phyloP scores from a whole-genome alignment of 73 alveolate genomes.

The Halteria grandinella region DNA sequence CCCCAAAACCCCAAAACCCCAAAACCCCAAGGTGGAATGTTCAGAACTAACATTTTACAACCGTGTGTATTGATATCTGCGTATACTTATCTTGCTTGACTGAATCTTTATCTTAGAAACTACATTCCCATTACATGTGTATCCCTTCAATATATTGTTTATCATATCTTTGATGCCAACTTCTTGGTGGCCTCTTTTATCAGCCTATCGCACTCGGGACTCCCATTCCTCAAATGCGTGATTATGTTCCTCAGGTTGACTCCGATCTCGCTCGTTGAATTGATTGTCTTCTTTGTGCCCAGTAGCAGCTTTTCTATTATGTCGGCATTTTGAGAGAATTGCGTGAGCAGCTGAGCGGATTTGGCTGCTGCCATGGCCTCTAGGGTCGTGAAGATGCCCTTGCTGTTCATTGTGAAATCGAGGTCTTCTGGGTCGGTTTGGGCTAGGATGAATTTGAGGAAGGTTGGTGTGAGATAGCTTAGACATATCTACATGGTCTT shows the following conservation, averaged over 20 bases:
- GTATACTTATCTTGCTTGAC: too few species aligned
- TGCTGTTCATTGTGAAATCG: constrained; percentile 20
- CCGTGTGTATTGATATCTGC: too few species aligned
- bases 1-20: too few species aligned
- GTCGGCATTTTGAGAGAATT: background rate
- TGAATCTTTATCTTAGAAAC: too few species aligned
- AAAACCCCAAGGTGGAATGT: too few species aligned
- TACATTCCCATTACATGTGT: too few species aligned
- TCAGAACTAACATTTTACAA: too few species aligned
- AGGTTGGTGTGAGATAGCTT: background rate
- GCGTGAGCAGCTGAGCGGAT: background rate
- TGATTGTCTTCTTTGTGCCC: constrained; percentile 49
- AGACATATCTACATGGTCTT: background rate
- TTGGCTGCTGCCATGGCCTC: background rate
- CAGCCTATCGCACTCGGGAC: constrained; percentile 47
- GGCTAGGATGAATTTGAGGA: constrained; percentile 24
- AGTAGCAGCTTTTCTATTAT: constrained; percentile 34
- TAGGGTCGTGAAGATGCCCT: constrained; percentile 11
- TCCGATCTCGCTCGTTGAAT: constrained; percentile 30
- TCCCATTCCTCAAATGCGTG: background rate
- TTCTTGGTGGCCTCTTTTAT: constrained; percentile 51
- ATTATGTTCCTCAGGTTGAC: constrained; percentile 20
- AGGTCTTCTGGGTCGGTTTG: constrained; percentile 38
- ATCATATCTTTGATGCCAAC: constrained; percentile 27
- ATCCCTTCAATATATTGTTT: too few species aligned